Percentiles rank a stretch among this genome's conserved stretches.
Conservation (phyloP, 2,329 filamentous ascomycete genomes). For the Neocatenulostroma microsporum region DNA sequence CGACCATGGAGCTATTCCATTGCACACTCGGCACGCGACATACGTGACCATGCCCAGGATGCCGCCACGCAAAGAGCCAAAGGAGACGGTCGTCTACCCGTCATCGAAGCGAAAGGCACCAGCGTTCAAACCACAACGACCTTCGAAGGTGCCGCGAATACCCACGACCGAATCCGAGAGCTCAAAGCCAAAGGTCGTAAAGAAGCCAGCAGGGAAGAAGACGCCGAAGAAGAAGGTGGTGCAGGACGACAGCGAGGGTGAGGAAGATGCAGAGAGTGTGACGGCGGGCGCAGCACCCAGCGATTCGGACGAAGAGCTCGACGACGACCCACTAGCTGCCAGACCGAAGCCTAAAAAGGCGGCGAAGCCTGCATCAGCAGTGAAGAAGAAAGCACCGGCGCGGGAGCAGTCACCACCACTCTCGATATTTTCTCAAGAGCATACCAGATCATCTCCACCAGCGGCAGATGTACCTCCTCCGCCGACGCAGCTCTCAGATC, state of each 20-base stretch:
- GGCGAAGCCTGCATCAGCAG: neutral
- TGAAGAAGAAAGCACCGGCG: neutral
- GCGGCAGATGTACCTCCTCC: constrained; percentile 6
- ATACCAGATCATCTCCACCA: constrained; percentile 3
- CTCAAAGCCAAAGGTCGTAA: constrained; percentile 4
- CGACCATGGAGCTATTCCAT: neutral
- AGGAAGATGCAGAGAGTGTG: constrained; percentile 10
- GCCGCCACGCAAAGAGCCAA: constrained; percentile 26
- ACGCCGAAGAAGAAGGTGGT: neutral
- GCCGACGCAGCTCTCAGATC: constrained; percentile 17
- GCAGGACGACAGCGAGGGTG: constrained; percentile 15
- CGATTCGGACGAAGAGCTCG: constrained; percentile 17
- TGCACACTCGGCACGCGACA: neutral
- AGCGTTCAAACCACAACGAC: constrained; percentile 27
- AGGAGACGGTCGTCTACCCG: constrained; percentile 27
- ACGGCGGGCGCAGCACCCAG: constrained; percentile 1
- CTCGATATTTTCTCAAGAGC: no score
- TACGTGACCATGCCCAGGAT: constrained; percentile 10
- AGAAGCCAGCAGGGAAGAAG: neutral
- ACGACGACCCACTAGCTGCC: constrained; percentile 17
- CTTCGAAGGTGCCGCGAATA: constrained; percentile 19
- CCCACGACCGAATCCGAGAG: constrained; percentile 42
- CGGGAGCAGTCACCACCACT: neutral
- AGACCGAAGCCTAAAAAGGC: constrained; percentile 2
- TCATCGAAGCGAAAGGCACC: constrained; percentile 27